phyloP scores from a whole-genome alignment of 371 early-diverging fungal genomes.

The Apophysomyces trapeziformis region DNA sequence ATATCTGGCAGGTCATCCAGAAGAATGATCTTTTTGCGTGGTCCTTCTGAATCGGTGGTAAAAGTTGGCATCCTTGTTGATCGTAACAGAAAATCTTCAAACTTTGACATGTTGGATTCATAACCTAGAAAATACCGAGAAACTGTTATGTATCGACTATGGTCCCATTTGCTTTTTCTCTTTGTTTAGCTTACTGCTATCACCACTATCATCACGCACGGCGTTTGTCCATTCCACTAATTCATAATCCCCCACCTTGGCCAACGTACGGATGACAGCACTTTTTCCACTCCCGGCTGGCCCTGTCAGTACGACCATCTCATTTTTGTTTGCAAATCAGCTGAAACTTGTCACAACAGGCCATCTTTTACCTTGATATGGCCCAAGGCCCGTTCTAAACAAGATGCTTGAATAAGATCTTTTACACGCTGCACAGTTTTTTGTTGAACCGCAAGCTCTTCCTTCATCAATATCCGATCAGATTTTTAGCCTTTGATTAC shows the following conservation, averaged over 20 bases:
- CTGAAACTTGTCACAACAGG: not conserved
- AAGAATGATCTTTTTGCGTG: conserved; percentile 34
- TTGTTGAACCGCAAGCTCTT: conserved; percentile 25
- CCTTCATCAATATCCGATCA: not conserved
- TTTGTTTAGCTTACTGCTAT: conserved; percentile 4
- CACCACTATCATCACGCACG: conserved; percentile 13
- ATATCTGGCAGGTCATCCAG: conserved; percentile 52
- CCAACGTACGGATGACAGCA: conserved; percentile 33
- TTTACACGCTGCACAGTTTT: conserved; percentile 26
- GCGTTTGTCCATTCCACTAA: conserved; percentile 38
- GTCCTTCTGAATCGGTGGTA: not conserved
- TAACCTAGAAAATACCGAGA: conserved; percentile 12
- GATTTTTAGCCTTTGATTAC: not conserved
- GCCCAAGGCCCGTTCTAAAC: not conserved
- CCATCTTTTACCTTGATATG: conserved; percentile 11
- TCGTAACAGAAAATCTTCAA: conserved; percentile 23
- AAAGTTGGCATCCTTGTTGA: conserved; percentile 17
- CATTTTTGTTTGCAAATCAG: not conserved
- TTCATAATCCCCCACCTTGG: conserved; percentile 18
- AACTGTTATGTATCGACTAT: not conserved
- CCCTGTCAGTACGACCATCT: conserved; percentile 39
- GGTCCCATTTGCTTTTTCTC: no score
- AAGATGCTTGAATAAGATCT: conserved; percentile 20
- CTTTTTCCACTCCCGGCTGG: conserved; percentile 50
- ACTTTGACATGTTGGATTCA: conserved; percentile 19